Evolutionary conservation across 2,329 filamentous ascomycete species (phyloP).

Genomic region (Aspergillus sp.): DNA sequence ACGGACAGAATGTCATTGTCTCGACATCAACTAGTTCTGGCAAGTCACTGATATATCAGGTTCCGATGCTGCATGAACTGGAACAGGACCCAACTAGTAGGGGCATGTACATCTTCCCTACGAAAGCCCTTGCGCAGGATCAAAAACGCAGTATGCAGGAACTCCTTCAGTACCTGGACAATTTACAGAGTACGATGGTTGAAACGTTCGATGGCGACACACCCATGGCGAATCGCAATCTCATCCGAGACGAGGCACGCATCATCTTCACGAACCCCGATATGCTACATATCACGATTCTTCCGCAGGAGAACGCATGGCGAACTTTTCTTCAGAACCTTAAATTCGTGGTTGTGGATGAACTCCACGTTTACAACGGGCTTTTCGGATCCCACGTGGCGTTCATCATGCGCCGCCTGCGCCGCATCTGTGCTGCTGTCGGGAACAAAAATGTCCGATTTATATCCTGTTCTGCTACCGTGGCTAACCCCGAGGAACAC

Average conservation of each 20-base stretch:
- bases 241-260: slow-evolving; percentile 81
- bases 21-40: slow-evolving; percentile 95
- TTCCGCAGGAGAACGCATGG: slow-evolving; percentile 91
- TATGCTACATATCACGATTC: slow-evolving; percentile 92
- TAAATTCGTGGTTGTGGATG: slow-evolving; percentile 85
- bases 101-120: slow-evolving; percentile 98
- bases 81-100: slow-evolving; percentile 74
- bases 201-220: slow-evolving; percentile 98
- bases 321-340: slow-evolving; percentile 83
- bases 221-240: slow-evolving; percentile 72
- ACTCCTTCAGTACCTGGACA: slow-evolving; percentile 76
- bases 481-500: slow-evolving; percentile 87
- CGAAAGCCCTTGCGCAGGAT: slow-evolving; percentile 93
- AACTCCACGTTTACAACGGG: slow-evolving; percentile 95
- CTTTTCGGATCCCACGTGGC: slow-evolving; percentile 92
- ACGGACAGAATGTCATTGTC: slow-evolving; percentile 84
- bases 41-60: slow-evolving; percentile 96
- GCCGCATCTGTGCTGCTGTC: slow-evolving; percentile 83
- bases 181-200: slow-evolving; percentile 71
- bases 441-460: slow-evolving; percentile 86
- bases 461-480: slow-evolving; percentile 93
- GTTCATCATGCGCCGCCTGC: slow-evolving; percentile 86
- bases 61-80: slow-evolving; percentile 84
- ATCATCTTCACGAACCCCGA: slow-evolving; percentile 98
- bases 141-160: slow-evolving; percentile 86